Evolutionary conservation across 768 basidiomycete species (phyloP), one percentile per base, ranked within the genome.

Genomic region (Serpula lacrymans): DNA sequence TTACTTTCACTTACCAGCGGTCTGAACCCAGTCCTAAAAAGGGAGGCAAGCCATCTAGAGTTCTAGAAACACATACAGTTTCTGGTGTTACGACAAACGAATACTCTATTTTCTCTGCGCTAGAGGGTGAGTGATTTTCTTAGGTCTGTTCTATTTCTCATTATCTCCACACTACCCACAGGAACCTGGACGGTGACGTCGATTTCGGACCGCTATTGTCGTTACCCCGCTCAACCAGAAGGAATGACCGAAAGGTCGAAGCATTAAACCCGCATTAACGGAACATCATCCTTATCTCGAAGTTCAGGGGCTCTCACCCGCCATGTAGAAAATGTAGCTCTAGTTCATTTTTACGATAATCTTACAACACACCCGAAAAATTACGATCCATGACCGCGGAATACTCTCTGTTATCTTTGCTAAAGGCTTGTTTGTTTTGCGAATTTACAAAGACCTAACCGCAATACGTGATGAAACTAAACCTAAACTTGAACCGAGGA

Each of bases 1-100:
- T 97, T 67, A 85, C 93, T 1, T 97, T 99, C 65, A 93, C 92
- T 0, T 94, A 94, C 63, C 88, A 92, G 59, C 78, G 90, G 34
- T 75, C 88, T 2, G 89, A 90, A 61, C 72, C 80, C 14, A 74
- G 70, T 36, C 60, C 68, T 3, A 80, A 75, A 65, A 87, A 86
- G 57, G 82, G 84, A 22, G 75, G 76, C 35, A 82, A 77, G 49
- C 70, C 78, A 29, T 80, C 80, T 37, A 88, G 84, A 55, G 80
- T 93, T n/a, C 72, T 94, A 6, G 91, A 94, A 63, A 89, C 89
- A 13, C 91, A 94, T 54, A 94, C 91, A 0, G 88, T 92, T 14
- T 88, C 88, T 12, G 82, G 85, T 2, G 73, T 91, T 3, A 77
- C 70, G 53, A 76, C 69, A 20, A 74, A 79, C 16, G 81, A 83